Evolutionary conservation across 495 filamentous ascomycete genomes (phyloP).

Genomic region (Hypoxylon intermedium): DNA sequence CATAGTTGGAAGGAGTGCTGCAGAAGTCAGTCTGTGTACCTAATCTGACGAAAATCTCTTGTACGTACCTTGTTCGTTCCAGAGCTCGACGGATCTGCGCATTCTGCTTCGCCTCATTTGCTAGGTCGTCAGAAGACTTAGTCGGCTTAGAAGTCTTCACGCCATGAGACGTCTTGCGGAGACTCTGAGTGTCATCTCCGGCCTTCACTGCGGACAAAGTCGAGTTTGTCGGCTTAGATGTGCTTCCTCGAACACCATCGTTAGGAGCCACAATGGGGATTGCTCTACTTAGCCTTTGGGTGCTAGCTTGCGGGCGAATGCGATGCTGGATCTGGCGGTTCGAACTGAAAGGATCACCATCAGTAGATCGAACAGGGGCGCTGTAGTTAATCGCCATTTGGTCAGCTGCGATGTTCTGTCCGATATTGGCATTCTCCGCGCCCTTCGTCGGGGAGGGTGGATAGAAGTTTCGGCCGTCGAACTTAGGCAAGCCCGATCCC

Average conservation of each 20-base stretch:
- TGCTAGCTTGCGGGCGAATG: conserved; percentile 30
- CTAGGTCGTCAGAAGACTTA: background rate
- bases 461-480: conserved; percentile 64
- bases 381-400: conserved; percentile 17
- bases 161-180: background rate
- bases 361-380: conserved; percentile 33
- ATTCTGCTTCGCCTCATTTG: conserved; percentile 8
- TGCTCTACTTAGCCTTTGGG: conserved; percentile 38
- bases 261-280: conserved; percentile 43
- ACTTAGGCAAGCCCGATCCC: conserved; percentile 59
- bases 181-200: no score
- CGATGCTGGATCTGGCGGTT: conserved; percentile 35
- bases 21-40: conserved; percentile 12
- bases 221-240: no score
- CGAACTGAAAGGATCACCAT: conserved; percentile 50
- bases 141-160: background rate
- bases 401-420: conserved; percentile 7
- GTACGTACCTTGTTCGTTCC: conserved; percentile 41
- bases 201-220: no score
- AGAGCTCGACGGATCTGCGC: conserved; percentile 14
- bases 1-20: conserved; percentile 40
- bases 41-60: background rate
- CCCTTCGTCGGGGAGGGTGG: conserved; percentile 58
- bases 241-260: conserved; percentile 14
- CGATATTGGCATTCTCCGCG: no score